Conservation (phyloP, 2,329 filamentous ascomycete species). For the Hortaea sp. region DNA sequence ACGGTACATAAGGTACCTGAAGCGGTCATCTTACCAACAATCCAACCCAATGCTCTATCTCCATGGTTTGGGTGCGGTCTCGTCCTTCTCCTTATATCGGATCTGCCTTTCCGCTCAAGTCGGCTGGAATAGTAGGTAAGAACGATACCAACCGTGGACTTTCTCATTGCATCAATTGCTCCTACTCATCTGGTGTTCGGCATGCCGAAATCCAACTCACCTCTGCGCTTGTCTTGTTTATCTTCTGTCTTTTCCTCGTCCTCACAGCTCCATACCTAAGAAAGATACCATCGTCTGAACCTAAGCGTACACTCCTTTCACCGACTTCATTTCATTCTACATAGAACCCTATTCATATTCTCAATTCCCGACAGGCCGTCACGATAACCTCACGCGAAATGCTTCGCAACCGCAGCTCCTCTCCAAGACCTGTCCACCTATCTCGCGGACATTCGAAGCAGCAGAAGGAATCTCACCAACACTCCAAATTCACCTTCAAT, state of each 20-base stretch:
- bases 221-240: not conserved
- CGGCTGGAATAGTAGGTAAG: no score
- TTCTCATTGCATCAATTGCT: not conserved
- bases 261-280: not conserved
- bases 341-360: not conserved
- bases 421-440: not conserved
- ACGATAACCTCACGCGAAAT: not conserved
- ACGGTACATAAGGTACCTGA: no score
- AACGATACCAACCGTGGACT: no score
- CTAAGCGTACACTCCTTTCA: not conserved
- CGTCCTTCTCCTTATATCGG: no score
- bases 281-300: not conserved
- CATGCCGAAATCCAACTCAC: not conserved
- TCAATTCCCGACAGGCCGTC: not conserved
- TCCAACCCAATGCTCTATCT: no score
- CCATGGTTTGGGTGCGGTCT: no score
- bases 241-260: not conserved
- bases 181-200: not conserved
- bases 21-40: no score
- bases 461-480: not conserved
- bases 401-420: not conserved
- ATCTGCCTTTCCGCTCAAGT: no score
- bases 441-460: not conserved
- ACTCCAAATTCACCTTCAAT: not conserved
- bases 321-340: not conserved